Evolutionary conservation across 2,329 filamentous ascomycete species (phyloP), one percentile per base, ranked within the genome.

Genomic region (Penicillium griseofulvum): DNA sequence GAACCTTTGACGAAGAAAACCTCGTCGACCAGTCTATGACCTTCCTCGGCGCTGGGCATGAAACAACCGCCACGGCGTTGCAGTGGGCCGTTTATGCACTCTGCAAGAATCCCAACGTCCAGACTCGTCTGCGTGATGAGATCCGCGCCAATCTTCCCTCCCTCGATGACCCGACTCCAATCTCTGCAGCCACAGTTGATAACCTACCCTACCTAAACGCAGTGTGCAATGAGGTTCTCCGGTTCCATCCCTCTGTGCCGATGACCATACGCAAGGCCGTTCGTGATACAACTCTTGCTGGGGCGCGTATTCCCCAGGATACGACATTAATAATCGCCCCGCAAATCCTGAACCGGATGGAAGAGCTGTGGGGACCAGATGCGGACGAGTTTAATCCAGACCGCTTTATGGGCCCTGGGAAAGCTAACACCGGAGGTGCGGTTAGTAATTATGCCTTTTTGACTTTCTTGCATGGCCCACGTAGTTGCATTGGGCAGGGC

Each of bases 1-100:
- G 88, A 44, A 84, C 80, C 6, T 94, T 95, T 73, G 82, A 76
- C 12, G 89, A 94, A 59, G 88, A 91, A 46, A 85, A 90, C 57
- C 82, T 96, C n/a, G 83, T 91, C 34, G 88, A 94, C 70, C 91
- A 96, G 74, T 83, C 94, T 69, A 94, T 95, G 89, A 95, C 90
- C 0, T 94, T 95, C 76, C 82, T 95, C 5, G 88, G 87, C 0
- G 91, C 91, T 0, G 87, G 87, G 22, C 90, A 93, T 71, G 89
- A 93, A 74, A 93, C 90, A 1, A 92, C 89, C 0, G 85, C 90
- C 1, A 82, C 86, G 1, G 81, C 89, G 17, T 79, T 94, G 68
- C 88, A 86, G n/a, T 93, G 89, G 88, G 83, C 87, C 3, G 74
- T 86, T 8, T 89, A 91, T 68, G 76, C 87, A 41, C 81, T 94